phyloP scores from a whole-genome alignment of 257 asterid species.

The Solanum sejunctum region DNA sequence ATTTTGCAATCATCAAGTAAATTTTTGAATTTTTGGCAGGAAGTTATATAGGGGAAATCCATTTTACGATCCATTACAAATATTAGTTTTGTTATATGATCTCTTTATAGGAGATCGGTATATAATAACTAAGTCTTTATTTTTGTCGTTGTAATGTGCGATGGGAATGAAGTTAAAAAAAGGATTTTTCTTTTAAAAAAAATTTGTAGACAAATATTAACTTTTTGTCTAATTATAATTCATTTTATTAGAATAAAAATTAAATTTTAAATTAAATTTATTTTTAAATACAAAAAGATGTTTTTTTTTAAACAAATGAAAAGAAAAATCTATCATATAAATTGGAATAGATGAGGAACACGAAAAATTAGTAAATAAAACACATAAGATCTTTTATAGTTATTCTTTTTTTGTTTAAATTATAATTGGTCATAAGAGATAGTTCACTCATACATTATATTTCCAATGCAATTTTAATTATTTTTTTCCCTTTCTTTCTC shows the following conservation, averaged over 20 bases:
- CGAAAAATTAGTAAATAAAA: background rate
- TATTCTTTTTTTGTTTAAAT: background rate
- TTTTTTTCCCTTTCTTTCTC: background rate
- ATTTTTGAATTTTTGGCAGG: background rate
- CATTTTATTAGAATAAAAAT: too few species aligned
- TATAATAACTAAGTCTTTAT: background rate
- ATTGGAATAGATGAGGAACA: background rate
- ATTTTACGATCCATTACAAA: background rate
- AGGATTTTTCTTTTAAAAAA: too few species aligned
- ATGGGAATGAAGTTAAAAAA: background rate
- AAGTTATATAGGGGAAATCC: background rate
- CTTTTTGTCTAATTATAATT: accelerated
- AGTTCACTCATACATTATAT: background rate
- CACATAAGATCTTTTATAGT: background rate
- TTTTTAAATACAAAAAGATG: too few species aligned
- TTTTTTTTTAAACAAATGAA: too few species aligned
- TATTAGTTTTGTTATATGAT: background rate
- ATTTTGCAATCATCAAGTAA: background rate
- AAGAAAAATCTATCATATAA: background rate
- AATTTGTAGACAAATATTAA: too few species aligned
- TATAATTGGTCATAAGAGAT: background rate
- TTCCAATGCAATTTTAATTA: background rate
- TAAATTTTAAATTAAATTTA: background rate
- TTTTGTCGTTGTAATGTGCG: background rate
- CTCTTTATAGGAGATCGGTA: background rate